Conservation (phyloP, 345 rosid genomes). For the Salix brachista region DNA sequence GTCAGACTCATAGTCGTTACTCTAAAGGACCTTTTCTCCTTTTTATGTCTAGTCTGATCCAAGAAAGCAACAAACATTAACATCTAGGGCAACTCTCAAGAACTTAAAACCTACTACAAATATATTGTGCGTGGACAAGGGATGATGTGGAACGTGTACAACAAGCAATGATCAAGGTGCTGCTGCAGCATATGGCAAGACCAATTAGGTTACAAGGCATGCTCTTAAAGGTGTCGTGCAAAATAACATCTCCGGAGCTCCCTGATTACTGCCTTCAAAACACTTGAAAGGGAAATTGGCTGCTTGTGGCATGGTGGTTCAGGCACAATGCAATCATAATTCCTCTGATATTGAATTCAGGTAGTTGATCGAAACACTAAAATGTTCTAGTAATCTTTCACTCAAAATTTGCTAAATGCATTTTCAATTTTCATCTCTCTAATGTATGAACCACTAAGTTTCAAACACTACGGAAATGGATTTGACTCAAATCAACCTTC, state of each 20-base stretch:
- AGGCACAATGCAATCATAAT: conserved; percentile 32
- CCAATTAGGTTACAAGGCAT: conserved; percentile 48
- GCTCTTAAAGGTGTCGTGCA: conserved; percentile 55
- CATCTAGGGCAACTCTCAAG: conserved; percentile 1
- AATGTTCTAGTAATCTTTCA: not conserved
- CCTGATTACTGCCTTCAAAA: conserved; percentile 66
- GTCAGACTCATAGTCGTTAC: conserved; percentile 44
- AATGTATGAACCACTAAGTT: conserved; percentile 14
- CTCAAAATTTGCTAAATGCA: not conserved
- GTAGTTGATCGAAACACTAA: conserved; percentile 18
- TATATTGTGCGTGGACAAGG: conserved; percentile 43
- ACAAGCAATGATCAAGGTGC: conserved; percentile 44
- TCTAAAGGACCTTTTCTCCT: conserved; percentile 54
- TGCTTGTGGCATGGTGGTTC: conserved; percentile 41
- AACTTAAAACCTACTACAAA: conserved; percentile 1
- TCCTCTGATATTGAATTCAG: conserved; percentile 55
- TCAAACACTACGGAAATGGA: conserved; percentile 21
- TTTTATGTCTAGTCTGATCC: conserved; percentile 44
- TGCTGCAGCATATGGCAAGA: conserved; percentile 34
- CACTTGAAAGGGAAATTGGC: conserved; percentile 44
- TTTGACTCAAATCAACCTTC: conserved; percentile 29
- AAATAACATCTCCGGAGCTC: conserved; percentile 49
- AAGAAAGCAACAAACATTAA: conserved; percentile 6
- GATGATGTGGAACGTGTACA: conserved; percentile 52
- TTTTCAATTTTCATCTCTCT: not conserved